A percentile compares a stretch with the other conserved stretches of the same genome.
Conservation (phyloP, 73 alveolate genomes). For the Paramecium sonneborni region DNA sequence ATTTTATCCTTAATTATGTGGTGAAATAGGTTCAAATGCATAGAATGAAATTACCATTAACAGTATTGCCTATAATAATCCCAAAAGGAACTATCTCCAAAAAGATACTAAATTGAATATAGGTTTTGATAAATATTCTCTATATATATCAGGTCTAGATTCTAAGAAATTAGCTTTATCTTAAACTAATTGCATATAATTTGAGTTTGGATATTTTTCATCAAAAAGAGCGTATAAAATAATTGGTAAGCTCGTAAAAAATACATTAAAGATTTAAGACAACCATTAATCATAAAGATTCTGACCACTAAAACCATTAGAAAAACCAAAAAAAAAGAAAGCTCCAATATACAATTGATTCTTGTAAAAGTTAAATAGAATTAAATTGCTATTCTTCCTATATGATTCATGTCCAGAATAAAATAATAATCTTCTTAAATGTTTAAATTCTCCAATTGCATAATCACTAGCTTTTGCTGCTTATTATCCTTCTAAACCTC, state of each 20-base stretch:
- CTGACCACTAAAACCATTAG: constrained; percentile 80
- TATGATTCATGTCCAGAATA: constrained; percentile 92
- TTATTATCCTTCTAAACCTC: constrained; percentile 90
- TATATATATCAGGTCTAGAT: neutral
- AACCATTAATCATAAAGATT: constrained; percentile 87
- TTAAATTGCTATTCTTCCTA: constrained; percentile 82
- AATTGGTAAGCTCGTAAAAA: constrained; percentile 87
- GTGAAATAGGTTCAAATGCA: constrained; percentile 36
- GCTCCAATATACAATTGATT: constrained; percentile 81
- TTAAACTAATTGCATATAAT: constrained; percentile 2
- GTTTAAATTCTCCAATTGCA: constrained; percentile 87
- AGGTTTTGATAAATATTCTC: constrained; percentile 3
- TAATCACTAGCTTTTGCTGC: constrained; percentile 91
- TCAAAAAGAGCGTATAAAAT: constrained; percentile 82
- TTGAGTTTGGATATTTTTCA: constrained; percentile 65
- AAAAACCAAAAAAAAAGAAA: constrained; percentile 81
- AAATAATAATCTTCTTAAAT: constrained; percentile 78
- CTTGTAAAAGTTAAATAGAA: constrained; percentile 85
- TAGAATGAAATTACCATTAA: neutral
- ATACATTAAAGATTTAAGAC: constrained; percentile 83
- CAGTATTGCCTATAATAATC: neutral
- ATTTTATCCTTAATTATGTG: neutral
- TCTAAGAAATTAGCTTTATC: neutral
- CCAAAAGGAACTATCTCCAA: constrained; percentile 36
- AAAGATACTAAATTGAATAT: neutral